phyloP scores from a whole-genome alignment of 2,329 filamentous ascomycete species.

The Hypoxylon sp. region DNA sequence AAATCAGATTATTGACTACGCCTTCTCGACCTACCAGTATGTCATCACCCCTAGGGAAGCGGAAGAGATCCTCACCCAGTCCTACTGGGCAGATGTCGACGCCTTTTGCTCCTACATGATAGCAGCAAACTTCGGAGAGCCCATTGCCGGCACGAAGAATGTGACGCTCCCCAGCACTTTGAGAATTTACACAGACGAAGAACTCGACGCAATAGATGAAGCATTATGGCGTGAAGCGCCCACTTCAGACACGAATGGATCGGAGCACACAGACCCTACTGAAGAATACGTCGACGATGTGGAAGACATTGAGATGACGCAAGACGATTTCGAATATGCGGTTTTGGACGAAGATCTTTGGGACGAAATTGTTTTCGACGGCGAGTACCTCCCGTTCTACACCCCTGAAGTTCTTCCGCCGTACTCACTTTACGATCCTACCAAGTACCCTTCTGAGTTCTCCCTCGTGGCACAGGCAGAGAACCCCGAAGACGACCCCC shows the following conservation, averaged over 20 bases:
- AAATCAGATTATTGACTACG: conserved; percentile 20
- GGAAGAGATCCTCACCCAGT: conserved; percentile 7
- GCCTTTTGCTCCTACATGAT: conserved; percentile 18
- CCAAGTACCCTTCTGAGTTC: neutral
- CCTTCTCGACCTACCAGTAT: conserved; percentile 16
- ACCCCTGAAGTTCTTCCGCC: neutral
- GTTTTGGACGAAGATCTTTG: neutral
- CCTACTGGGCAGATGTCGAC: conserved; percentile 21
- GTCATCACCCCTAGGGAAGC: conserved; percentile 18
- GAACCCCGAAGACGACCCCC: neutral
- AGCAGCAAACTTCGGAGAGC: conserved; percentile 14
- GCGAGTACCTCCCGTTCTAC: conserved; percentile 12
- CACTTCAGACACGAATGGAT: too few species aligned
- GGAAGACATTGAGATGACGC: neutral
- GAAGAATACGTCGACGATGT: neutral
- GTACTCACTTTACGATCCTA: neutral
- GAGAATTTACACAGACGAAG: conserved; percentile 21
- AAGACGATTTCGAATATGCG: neutral
- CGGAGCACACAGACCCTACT: neutral
- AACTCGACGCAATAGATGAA: conserved; percentile 21
- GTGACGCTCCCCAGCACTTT: conserved; percentile 15
- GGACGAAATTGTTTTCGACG: neutral
- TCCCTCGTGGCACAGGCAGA: neutral
- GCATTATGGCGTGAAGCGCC: neutral
- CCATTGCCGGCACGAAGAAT: conserved; percentile 13